Evolutionary conservation across 2,329 filamentous ascomycete species (phyloP).

Genomic region (Cladosporium sp.): DNA sequence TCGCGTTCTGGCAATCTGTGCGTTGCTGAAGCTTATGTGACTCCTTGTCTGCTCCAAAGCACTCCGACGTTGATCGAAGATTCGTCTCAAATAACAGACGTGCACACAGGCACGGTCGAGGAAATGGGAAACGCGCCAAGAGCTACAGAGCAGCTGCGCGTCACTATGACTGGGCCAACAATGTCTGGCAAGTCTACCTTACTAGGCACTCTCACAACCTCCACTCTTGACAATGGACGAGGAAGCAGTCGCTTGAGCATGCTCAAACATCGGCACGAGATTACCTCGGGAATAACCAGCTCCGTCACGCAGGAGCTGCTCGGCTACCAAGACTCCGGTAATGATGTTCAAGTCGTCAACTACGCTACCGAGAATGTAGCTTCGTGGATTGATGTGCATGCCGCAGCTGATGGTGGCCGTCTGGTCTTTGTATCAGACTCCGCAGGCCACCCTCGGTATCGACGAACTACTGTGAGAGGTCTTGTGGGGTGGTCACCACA

Average conservation of each 20-base stretch:
- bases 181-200: conserved; percentile 91
- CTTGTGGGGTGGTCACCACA: conserved; percentile 96
- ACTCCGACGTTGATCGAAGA: neutral
- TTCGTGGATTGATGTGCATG: conserved; percentile 93
- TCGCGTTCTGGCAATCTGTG: conserved; percentile 60
- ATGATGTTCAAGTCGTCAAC: conserved; percentile 64
- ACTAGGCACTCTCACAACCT: conserved; percentile 83
- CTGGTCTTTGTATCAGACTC: conserved; percentile 90
- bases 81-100: neutral
- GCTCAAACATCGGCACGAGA: conserved; percentile 89
- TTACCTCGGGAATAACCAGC: conserved; percentile 87
- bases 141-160: conserved; percentile 70
- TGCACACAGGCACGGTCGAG: neutral
- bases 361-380: conserved; percentile 84
- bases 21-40: conserved; percentile 89
- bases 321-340: conserved; percentile 62
- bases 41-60: conserved; percentile 57
- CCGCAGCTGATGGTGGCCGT: conserved; percentile 69
- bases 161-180: conserved; percentile 86
- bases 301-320: conserved; percentile 93
- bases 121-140: neutral
- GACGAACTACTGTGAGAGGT: conserved; percentile 82
- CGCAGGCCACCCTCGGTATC: conserved; percentile 84
- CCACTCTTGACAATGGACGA: conserved; percentile 84
- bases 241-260: conserved; percentile 87